phyloP scores from a whole-genome alignment of 352 stramenopile genomes.

The Globisporangium lucens region DNA sequence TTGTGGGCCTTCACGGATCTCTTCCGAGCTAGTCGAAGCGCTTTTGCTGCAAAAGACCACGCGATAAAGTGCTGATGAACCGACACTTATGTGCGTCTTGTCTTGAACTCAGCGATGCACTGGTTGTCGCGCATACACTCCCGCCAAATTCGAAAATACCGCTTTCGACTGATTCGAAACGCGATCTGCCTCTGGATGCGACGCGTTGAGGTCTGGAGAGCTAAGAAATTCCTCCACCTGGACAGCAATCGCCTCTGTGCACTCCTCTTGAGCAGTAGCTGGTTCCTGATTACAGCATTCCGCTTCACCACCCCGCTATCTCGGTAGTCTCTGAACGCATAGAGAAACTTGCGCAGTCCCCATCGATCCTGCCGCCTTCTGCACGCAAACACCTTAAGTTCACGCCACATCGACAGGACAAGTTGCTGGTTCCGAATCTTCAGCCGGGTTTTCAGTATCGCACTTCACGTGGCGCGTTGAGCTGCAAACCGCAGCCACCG shows the following conservation, averaged over 20 bases:
- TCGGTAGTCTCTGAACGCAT: not conserved
- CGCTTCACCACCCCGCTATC: not conserved
- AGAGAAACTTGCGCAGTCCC: not conserved
- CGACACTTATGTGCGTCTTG: not conserved
- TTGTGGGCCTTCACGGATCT: not conserved
- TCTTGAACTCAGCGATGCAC: slow-evolving; percentile 4
- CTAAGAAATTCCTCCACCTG: not conserved
- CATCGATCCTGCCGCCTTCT: not conserved
- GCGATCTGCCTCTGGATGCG: not conserved
- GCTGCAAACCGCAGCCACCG: slow-evolving; percentile 24
- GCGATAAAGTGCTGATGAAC: slow-evolving; percentile 19
- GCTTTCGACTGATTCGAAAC: slow-evolving; percentile 9
- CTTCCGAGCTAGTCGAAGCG: slow-evolving; percentile 16
- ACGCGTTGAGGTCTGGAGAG: not conserved
- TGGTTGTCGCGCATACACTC: slow-evolving; percentile 1
- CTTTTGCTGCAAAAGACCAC: slow-evolving; percentile 22
- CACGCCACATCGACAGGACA: slow-evolving; percentile 3
- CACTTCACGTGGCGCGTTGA: not conserved
- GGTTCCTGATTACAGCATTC: not conserved
- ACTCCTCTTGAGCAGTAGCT: not conserved
- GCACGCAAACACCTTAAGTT: slow-evolving; percentile 9
- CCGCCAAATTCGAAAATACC: slow-evolving; percentile 16
- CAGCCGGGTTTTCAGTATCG: not conserved
- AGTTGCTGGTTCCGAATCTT: not conserved
- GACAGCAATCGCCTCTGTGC: not conserved